Conservation (phyloP, 23 red algal genomes). For the Agarophyton chilense region DNA sequence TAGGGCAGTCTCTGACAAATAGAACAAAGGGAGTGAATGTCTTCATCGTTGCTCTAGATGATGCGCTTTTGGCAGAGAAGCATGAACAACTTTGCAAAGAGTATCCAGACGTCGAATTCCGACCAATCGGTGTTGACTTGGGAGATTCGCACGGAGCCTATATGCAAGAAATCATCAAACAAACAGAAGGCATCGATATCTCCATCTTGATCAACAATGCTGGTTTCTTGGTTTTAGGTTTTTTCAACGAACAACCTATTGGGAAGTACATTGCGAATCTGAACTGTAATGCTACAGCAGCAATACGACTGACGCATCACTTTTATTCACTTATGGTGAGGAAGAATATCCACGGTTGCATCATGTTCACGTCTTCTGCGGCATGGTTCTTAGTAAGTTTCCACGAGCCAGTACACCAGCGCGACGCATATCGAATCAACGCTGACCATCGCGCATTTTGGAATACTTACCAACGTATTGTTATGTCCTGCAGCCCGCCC, state of each 20-base stretch:
- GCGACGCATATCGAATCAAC: not conserved
- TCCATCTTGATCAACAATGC: conserved; percentile 88
- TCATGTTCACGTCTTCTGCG: conserved; percentile 89
- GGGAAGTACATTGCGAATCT: conserved; percentile 51
- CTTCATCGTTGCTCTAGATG: conserved; percentile 61
- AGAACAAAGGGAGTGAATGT: conserved; percentile 46
- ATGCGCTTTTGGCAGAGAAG: conserved; percentile 52
- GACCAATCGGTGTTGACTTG: conserved; percentile 70
- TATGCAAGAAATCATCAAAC: conserved; percentile 47
- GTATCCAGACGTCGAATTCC: conserved; percentile 62
- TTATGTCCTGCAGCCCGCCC: conserved; percentile 57
- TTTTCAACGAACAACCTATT: conserved; percentile 56
- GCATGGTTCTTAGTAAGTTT: conserved; percentile 76
- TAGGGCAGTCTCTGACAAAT: not conserved
- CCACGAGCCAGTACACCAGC: not conserved
- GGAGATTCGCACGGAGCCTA: conserved; percentile 41
- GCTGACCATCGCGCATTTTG: too few relatives aligned
- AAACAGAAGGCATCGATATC: conserved; percentile 35
- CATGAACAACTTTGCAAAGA: conserved; percentile 24
- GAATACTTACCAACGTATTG: not conserved
- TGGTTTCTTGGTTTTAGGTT: conserved; percentile 89
- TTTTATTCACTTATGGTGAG: conserved; percentile 61
- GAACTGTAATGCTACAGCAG: conserved; percentile 67
- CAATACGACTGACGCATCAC: conserved; percentile 52
- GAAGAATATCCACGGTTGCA: conserved; percentile 35